Evolutionary conservation across 345 rosid genomes (phyloP).

Genomic region (Populus euphratica): DNA sequence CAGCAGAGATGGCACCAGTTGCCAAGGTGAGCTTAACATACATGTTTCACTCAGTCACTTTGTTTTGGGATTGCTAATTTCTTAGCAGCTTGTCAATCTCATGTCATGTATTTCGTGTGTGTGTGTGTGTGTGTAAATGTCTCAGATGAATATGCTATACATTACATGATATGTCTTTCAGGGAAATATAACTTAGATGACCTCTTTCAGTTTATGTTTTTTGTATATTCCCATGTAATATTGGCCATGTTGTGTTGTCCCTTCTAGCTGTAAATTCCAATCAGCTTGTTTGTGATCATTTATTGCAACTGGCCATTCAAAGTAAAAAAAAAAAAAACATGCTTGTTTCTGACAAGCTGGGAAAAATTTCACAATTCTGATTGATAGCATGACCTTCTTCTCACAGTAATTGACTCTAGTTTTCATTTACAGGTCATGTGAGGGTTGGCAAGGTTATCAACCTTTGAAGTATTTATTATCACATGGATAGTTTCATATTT

Average conservation of each 20-base stretch:
- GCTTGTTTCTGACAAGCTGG: background rate
- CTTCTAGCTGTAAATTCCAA: background rate
- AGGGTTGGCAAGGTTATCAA: background rate
- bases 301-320: background rate
- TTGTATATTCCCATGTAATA: background rate
- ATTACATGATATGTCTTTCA: background rate
- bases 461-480: background rate
- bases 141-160: background rate
- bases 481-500: background rate
- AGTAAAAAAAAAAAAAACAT: background rate
- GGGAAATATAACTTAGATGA: constrained; percentile 6
- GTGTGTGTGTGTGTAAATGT: background rate
- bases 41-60: background rate
- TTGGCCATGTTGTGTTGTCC: background rate
- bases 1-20: constrained; percentile 98
- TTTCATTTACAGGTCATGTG: no score
- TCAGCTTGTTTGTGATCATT: background rate
- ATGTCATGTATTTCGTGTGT: background rate
- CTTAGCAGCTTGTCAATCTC: background rate
- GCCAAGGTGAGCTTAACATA: constrained; percentile 70
- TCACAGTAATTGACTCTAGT: background rate
- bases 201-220: background rate
- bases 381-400: background rate
- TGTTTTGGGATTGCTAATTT: background rate
- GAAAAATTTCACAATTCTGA: background rate